Evolutionary conservation across 768 basidiomycete species (phyloP).

Genomic region (Suillus brevipes): DNA sequence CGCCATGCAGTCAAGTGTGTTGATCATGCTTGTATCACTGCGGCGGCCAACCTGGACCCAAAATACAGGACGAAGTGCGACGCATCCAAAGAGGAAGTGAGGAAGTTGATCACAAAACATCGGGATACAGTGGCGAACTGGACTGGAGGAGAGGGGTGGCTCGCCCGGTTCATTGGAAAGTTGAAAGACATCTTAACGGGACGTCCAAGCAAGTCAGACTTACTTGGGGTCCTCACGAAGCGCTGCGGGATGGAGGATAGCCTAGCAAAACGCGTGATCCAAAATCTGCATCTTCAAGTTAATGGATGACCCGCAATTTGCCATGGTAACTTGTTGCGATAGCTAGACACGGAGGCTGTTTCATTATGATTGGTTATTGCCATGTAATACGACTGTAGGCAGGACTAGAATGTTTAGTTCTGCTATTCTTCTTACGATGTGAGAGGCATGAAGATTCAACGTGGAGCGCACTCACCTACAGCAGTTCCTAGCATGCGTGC

Average conservation of each 20-base stretch:
- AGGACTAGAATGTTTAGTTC: neutral
- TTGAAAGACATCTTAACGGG: neutral
- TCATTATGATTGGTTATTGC: neutral
- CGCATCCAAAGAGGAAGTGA: neutral
- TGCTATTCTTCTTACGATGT: neutral
- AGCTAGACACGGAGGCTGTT: neutral
- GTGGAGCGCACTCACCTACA: neutral
- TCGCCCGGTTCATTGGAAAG: neutral
- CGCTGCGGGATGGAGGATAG: neutral
- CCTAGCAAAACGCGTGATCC: neutral
- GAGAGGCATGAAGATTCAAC: neutral
- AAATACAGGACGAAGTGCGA: constrained; percentile 18
- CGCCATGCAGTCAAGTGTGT: constrained; percentile 3
- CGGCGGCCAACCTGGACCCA: constrained; percentile 13
- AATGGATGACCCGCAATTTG: neutral
- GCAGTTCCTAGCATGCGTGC: neutral
- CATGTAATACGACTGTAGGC: neutral
- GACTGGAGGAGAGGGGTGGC: constrained; percentile 1
- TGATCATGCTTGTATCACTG: constrained; percentile 10
- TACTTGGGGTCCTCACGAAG: neutral
- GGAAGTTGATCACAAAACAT: neutral
- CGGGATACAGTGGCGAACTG: neutral
- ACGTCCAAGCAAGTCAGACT: neutral
- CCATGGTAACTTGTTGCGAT: neutral
- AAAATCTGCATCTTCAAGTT: neutral